A percentile compares a stretch with the other conserved stretches of the same genome.
Conservation (phyloP, 768 basidiomycete genomes). For the Tylopilus balloui region DNA sequence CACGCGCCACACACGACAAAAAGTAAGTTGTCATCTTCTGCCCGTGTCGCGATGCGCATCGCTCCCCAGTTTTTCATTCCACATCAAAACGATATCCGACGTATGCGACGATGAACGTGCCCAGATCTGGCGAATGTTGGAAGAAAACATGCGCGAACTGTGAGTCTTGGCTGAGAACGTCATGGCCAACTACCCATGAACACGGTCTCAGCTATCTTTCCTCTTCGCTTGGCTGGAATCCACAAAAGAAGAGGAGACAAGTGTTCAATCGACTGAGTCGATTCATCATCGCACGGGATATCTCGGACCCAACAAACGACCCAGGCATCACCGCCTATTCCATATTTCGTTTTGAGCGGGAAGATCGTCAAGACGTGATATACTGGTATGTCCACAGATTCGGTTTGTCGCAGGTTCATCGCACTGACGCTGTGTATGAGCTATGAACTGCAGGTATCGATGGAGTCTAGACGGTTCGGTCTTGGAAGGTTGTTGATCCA, state of each 20-base stretch:
- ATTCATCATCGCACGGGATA: slow-evolving; percentile 45
- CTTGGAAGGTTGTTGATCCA: slow-evolving; percentile 55
- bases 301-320: slow-evolving; percentile 12
- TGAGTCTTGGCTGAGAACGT: slow-evolving; percentile 17
- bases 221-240: slow-evolving; percentile 68
- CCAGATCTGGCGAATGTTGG: slow-evolving; percentile 49
- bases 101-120: slow-evolving; percentile 35
- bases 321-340: slow-evolving; percentile 37
- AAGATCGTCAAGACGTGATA: slow-evolving; percentile 52
- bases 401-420: neutral
- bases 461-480: slow-evolving; percentile 44
- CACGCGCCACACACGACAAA: slow-evolving; percentile 5
- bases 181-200: neutral
- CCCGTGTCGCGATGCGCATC: neutral
- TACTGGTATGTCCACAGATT: slow-evolving; percentile 58
- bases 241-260: slow-evolving; percentile 50
- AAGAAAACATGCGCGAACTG: slow-evolving; percentile 55
- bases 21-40: slow-evolving; percentile 10
- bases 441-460: slow-evolving; percentile 71
- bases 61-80: slow-evolving; percentile 21
- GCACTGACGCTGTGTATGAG: slow-evolving; percentile 33
- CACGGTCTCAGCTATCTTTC: slow-evolving; percentile 42
- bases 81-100: slow-evolving; percentile 26
- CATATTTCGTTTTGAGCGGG: slow-evolving; percentile 74
- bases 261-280: slow-evolving; percentile 58